A percentile compares a stretch with the other conserved stretches of the same genome.
phyloP scores from a whole-genome alignment of 2,329 filamentous ascomycete species.

The Elsinoe batatas region DNA sequence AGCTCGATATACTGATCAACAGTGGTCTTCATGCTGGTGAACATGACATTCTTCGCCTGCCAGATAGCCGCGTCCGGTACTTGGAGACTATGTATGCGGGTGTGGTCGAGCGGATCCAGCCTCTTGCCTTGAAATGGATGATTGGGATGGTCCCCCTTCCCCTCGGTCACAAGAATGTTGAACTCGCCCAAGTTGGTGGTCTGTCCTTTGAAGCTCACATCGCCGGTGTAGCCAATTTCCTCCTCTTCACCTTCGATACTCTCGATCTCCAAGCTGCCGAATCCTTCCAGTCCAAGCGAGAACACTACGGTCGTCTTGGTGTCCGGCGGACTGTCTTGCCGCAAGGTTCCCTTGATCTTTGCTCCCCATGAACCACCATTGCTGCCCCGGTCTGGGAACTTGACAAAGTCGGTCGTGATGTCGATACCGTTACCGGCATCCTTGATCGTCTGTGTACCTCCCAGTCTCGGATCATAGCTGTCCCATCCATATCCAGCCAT shows the following conservation, averaged over 20 bases:
- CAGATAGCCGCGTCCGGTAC: conserved; percentile 62
- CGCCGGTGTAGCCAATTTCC: conserved; percentile 48
- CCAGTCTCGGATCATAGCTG: conserved; percentile 81
- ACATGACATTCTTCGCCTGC: conserved; percentile 64
- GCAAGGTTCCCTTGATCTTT: conserved; percentile 70
- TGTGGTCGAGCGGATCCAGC: conserved; percentile 63
- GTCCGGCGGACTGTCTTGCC: conserved; percentile 54
- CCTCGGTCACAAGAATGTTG: conserved; percentile 62
- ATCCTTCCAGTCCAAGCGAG: conserved; percentile 70
- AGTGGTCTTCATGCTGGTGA: conserved; percentile 52
- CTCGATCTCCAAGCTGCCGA: conserved; percentile 54
- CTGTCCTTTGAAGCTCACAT: conserved; percentile 60
- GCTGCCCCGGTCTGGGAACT: conserved; percentile 65
- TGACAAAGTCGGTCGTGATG: conserved; percentile 87
- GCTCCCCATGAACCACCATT: conserved; percentile 90
- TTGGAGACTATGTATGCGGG: conserved; percentile 62
- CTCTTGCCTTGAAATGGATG: conserved; percentile 54
- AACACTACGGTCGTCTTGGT: conserved; percentile 72
- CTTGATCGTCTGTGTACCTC: conserved; percentile 82
- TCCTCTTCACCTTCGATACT: conserved; percentile 39
- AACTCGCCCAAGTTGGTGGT: conserved; percentile 69
- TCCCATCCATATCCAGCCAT: conserved; percentile 98
- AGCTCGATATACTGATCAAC: conserved; percentile 50
- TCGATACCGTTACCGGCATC: conserved; percentile 82
- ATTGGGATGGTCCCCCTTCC: conserved; percentile 48